Conservation (phyloP, 129 eudicot genomes). For the Flaveria robusta region DNA sequence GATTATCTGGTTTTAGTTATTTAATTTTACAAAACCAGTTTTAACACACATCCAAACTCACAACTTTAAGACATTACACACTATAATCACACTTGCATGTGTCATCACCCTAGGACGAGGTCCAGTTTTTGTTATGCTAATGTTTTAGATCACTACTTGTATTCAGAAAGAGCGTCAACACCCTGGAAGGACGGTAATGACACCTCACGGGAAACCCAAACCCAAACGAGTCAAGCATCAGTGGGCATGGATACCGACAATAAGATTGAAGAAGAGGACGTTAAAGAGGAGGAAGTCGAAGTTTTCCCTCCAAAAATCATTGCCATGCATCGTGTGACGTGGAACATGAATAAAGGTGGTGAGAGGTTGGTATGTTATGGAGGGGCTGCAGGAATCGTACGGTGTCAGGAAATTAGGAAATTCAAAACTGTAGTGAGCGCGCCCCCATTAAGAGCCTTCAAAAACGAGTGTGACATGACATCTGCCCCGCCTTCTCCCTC, state of each 20-base stretch:
- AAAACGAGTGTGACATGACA: too few relatives aligned
- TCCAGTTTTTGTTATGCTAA: slow-evolving; percentile 33
- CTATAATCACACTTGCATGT: neutral
- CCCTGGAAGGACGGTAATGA: slow-evolving; percentile 21
- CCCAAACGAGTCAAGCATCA: slow-evolving; percentile 28
- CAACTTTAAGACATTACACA: neutral
- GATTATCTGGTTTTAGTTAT: neutral
- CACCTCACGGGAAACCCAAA: slow-evolving; percentile 26
- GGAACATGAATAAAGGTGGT: slow-evolving; percentile 90
- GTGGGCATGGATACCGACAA: slow-evolving; percentile 32
- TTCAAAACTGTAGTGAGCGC: neutral
- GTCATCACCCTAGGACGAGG: neutral
- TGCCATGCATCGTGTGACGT: slow-evolving; percentile 83
- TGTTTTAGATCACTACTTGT: slow-evolving; percentile 38
- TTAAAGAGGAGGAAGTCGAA: slow-evolving; percentile 31
- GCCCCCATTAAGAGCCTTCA: too few relatives aligned
- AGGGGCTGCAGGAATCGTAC: slow-evolving; percentile 82
- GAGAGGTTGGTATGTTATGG: slow-evolving; percentile 90
- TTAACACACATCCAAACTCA: neutral
- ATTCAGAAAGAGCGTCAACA: slow-evolving; percentile 14
- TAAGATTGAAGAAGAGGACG: slow-evolving; percentile 17
- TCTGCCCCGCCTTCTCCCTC: too few relatives aligned
- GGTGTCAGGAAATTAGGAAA: slow-evolving; percentile 59
- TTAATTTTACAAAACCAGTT: neutral
- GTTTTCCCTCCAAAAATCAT: slow-evolving; percentile 62